These are phyloP conservation scores for Aspergillus egyptiacus DNA, from an alignment of 495 filamentous ascomycete genomes.

Conservation along the genomic window DNA sequence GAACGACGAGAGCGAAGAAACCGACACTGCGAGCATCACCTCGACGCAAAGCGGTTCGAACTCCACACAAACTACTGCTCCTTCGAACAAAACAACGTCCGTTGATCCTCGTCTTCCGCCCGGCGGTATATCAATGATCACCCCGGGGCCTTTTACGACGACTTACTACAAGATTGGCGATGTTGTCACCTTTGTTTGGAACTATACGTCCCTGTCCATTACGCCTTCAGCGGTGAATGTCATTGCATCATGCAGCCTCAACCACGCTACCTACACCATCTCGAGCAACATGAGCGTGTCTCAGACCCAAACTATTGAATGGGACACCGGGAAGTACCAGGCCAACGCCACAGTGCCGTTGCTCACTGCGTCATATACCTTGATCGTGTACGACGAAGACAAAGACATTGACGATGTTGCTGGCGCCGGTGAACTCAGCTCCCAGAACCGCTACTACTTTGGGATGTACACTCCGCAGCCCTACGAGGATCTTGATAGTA, in stretches of 20 bases:
- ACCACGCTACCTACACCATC: slow-evolving; percentile 61
- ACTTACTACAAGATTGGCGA: slow-evolving; percentile 88
- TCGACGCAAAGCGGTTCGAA: slow-evolving; percentile 20
- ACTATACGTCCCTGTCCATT: slow-evolving; percentile 81
- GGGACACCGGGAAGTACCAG: slow-evolving; percentile 76
- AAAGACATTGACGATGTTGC: slow-evolving; percentile 55
- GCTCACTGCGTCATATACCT: slow-evolving; percentile 72
- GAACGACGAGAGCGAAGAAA: slow-evolving; percentile 6
- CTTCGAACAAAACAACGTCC: slow-evolving; percentile 42
- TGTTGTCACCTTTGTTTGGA: slow-evolving; percentile 82
- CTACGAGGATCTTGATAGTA: slow-evolving; percentile 57
- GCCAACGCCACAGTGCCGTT: slow-evolving; percentile 53
- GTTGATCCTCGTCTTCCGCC: slow-evolving; percentile 55
- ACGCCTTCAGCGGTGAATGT: slow-evolving; percentile 77
- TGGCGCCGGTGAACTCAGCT: slow-evolving; percentile 64
- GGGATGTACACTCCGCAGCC: slow-evolving; percentile 72
- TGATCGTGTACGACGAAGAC: slow-evolving; percentile 73
- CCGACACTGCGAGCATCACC: slow-evolving; percentile 22
- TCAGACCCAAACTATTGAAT: slow-evolving; percentile 54
- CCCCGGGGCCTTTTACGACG: slow-evolving; percentile 54
- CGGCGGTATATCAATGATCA: slow-evolving; percentile 79
- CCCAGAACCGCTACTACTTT: slow-evolving; percentile 60
- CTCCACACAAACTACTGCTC: slow-evolving; percentile 30
- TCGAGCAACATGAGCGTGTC: slow-evolving; percentile 56
- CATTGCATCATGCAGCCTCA: slow-evolving; percentile 67